A percentile compares a stretch with the other conserved stretches of the same genome.
These are phyloP conservation scores for Polyplosphaeria fusca DNA, from an alignment of 495 filamentous ascomycete species.

Conservation along the genomic window DNA sequence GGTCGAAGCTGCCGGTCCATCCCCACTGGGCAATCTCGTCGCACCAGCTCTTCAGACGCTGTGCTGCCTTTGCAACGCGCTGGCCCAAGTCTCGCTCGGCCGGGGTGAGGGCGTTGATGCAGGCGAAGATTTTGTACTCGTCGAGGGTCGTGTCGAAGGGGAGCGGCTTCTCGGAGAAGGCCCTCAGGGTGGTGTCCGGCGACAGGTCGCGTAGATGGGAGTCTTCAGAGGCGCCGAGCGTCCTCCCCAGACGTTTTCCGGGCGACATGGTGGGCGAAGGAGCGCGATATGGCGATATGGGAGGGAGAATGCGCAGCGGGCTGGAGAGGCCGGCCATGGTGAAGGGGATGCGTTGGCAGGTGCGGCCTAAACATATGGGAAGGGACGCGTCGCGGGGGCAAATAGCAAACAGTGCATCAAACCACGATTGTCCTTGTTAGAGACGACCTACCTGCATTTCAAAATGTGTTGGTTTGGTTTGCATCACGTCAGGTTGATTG, in stretches of 20 bases:
- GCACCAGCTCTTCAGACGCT: conserved; percentile 73
- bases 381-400: too few species aligned
- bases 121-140: conserved; percentile 31
- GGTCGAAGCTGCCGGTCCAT: conserved; percentile 58
- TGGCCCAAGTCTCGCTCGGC: conserved; percentile 53
- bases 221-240: conserved; percentile 19
- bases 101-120: conserved; percentile 36
- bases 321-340: conserved; percentile 22
- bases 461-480: too few species aligned
- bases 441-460: too few species aligned
- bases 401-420: too few species aligned
- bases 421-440: too few species aligned
- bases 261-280: conserved; percentile 34
- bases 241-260: conserved; percentile 14
- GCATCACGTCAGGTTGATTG: too few species aligned
- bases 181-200: conserved; percentile 37
- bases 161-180: conserved; percentile 32
- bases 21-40: conserved; percentile 71
- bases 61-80: conserved; percentile 67
- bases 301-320: conserved; percentile 23
- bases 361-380: conserved; percentile 1
- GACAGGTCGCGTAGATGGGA: conserved; percentile 37
- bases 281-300: conserved; percentile 23
- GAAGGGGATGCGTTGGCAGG: not conserved
- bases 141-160: conserved; percentile 26